Evolutionary conservation across 169 alveolate genomes (phyloP).

Genomic region (Eimeria zaria): DNA sequence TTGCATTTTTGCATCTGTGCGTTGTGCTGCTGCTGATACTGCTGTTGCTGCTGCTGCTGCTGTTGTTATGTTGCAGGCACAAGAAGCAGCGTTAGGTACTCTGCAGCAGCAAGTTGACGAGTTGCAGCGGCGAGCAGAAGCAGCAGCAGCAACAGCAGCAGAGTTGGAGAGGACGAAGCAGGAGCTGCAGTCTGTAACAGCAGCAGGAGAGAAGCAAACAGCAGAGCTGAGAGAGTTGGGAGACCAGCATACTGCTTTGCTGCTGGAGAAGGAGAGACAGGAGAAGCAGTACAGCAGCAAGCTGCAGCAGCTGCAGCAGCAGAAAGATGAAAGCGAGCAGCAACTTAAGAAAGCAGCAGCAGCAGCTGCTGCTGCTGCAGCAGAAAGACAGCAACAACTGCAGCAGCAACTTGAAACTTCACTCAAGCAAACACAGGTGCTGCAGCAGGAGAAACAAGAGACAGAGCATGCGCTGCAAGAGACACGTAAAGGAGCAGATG

Average conservation of each 20-base stretch:
- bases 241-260: conserved; percentile 79
- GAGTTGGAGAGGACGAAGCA: not conserved
- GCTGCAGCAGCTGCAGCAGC: conserved; percentile 67
- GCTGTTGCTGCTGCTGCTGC: conserved; percentile 42
- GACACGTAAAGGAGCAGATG: not conserved
- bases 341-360: not conserved
- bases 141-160: conserved; percentile 45
- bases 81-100: conserved; percentile 44
- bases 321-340: conserved; percentile 59
- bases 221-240: conserved; percentile 71
- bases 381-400: conserved; percentile 29
- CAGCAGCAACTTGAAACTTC: conserved; percentile 48
- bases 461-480: conserved; percentile 34
- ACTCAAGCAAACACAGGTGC: not conserved
- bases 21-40: conserved; percentile 30
- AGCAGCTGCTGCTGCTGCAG: conserved; percentile 53
- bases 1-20: not conserved
- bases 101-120: conserved; percentile 54
- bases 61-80: conserved; percentile 63
- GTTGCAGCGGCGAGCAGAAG: conserved; percentile 20
- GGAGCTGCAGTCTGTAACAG: conserved; percentile 26
- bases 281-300: conserved; percentile 26
- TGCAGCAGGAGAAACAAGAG: conserved; percentile 57
- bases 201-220: conserved; percentile 16
- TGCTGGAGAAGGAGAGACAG: conserved; percentile 66